A percentile compares a stretch with the other conserved stretches of the same genome.
Evolutionary conservation across 2,329 filamentous ascomycete genomes (phyloP).

Genomic region (Diaporthe sp.): DNA sequence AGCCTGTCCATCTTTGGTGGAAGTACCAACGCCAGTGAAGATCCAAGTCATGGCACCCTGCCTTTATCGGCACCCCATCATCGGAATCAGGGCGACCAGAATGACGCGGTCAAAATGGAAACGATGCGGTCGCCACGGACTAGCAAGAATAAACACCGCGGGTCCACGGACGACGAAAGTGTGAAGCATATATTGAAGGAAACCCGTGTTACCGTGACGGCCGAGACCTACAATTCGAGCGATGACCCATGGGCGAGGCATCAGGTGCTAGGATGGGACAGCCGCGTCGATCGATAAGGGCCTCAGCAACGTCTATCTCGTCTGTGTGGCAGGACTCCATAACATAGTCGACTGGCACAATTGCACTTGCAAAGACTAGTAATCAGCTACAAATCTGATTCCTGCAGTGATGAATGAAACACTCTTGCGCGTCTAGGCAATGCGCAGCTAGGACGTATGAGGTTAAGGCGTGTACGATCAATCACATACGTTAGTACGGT

Average conservation of each 20-base stretch:
- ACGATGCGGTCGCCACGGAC: slow-evolving; percentile 1
- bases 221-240: slow-evolving; percentile 21
- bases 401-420: no score
- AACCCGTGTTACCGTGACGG: slow-evolving; percentile 42
- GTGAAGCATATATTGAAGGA: slow-evolving; percentile 52
- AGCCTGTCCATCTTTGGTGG: slow-evolving; percentile 41
- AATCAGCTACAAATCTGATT: no score
- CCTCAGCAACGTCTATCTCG: neutral
- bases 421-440: no score
- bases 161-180: slow-evolving; percentile 43
- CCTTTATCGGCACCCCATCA: neutral
- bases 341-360: no score
- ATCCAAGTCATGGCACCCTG: neutral
- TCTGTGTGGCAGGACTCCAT: no score
- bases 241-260: slow-evolving; percentile 39
- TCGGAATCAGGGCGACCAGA: neutral
- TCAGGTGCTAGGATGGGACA: slow-evolving; percentile 40
- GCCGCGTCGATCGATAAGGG: neutral
- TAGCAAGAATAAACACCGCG: slow-evolving; percentile 15
- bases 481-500: no score
- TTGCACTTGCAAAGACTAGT: no score
- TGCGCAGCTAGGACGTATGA: no score
- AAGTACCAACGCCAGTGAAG: neutral
- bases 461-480: no score
- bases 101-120: neutral